A percentile compares a stretch with the other conserved stretches of the same genome.
Conservation (phyloP, 2,329 filamentous ascomycete genomes). For the Sarocladiaceae sp. region DNA sequence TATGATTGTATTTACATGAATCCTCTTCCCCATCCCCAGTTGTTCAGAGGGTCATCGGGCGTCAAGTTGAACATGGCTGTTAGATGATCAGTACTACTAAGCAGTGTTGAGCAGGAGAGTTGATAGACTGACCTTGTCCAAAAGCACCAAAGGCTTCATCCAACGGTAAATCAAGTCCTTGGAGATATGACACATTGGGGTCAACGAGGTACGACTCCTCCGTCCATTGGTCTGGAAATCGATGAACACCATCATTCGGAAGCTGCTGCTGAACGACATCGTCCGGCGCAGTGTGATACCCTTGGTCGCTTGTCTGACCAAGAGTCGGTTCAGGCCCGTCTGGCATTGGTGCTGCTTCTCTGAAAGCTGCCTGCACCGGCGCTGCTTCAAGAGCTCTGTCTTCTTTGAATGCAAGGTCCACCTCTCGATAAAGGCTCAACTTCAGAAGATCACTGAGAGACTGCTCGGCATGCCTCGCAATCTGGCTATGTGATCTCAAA, state of each 20-base stretch:
- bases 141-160: neutral
- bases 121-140: neutral
- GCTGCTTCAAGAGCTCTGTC: neutral
- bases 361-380: neutral
- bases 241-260: neutral
- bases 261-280: neutral
- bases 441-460: slow-evolving; percentile 22
- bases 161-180: neutral
- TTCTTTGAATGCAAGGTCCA: neutral
- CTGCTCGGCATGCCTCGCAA: slow-evolving; percentile 22
- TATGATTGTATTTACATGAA: neutral
- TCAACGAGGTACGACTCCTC: neutral
- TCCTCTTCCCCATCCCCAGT: neutral
- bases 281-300: neutral
- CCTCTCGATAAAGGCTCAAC: neutral
- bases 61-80: neutral
- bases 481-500: slow-evolving; percentile 18
- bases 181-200: neutral
- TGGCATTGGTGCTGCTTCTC: neutral
- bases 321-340: neutral
- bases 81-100: neutral
- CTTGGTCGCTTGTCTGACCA: neutral
- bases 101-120: neutral
- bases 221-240: neutral
- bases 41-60: neutral